Evolutionary conservation across 2,329 filamentous ascomycete species (phyloP).

Genomic region (Pezicula rhizophila): DNA sequence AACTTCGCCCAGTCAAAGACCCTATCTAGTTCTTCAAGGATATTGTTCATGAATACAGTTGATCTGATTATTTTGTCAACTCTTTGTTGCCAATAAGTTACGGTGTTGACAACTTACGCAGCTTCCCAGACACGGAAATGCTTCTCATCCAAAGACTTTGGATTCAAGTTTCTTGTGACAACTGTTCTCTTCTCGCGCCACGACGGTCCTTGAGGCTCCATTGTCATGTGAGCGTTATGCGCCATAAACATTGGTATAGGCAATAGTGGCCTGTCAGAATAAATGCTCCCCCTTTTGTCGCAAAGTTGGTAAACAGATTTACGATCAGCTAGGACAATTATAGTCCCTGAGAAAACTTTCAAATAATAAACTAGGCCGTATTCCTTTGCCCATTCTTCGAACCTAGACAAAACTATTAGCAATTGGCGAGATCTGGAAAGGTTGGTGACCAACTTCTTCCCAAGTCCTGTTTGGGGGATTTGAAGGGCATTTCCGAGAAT

Average conservation of each 20-base stretch:
- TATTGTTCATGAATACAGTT: neutral
- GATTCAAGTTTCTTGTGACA: neutral
- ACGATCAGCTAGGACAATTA: neutral
- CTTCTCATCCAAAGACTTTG: neutral
- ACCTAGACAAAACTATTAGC: conserved; percentile 10
- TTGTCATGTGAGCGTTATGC: neutral
- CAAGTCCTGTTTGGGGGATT: neutral
- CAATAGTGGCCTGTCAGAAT: conserved; percentile 25
- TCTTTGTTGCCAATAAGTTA: neutral
- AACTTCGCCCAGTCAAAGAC: neutral
- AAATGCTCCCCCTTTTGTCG: conserved; percentile 2
- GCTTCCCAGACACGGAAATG: neutral
- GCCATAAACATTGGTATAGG: neutral
- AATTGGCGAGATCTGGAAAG: neutral
- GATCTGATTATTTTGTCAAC: neutral
- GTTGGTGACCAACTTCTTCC: neutral
- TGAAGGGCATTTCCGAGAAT: neutral
- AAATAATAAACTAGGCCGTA: conserved; percentile 33
- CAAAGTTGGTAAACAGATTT: neutral
- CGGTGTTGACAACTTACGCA: neutral
- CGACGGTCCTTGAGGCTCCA: neutral
- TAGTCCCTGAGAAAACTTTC: neutral
- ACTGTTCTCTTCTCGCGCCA: neutral
- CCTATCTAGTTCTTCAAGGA: neutral
- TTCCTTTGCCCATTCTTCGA: conserved; percentile 33